Base-by-base conservation (phyloP, 1,284 basidiomycete species). In the Hortiboletus rubellus region DNA sequence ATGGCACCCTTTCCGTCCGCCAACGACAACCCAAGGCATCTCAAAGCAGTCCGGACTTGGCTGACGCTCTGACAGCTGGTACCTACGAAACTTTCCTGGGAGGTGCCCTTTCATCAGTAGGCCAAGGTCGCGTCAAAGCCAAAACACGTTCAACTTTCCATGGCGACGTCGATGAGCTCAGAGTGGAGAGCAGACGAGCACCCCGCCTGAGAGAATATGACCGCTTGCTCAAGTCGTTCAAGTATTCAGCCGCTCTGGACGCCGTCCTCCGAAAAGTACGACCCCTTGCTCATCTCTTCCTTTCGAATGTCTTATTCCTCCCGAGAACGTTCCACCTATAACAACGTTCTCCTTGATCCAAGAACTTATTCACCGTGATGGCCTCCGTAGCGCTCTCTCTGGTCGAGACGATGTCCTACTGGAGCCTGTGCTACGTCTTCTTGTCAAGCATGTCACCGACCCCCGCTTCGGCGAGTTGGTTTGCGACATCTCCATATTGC, bases 391-490 rank as follows among this genome's bases (percentile, higher is more conserved):
- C 63, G 96, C 97, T 1, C 80, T 99, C 6, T 82, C 89, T 0
- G 94, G 94, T 30, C 85, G 97, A 46, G 96, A 99, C 69, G 97
- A 99, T 69, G 89, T 98, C 31, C 83, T 96, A 5, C 79, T 99
- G 4, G 95, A 98, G 72, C 96, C 96, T 0, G 81, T 99, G 22
- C 80, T 99, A 10, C 81, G 87, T 2, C 84, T 98, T 51, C 80
- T 99, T 11, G 76, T 94, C 49, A 91, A 92, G 64, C 85, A 98
- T 71, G 83, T 97, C 48, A 81, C 88, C 3, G 95, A 98, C 73
- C 92, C 95, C 48, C 86, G 93, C 30, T 99, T 97, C 68, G 93
- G 94, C 36, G 87, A 91, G 62, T 80, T 94, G 70, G 94, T 91
- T 9, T 90, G 90, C 64, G 91, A 97, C 63, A 83, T 96, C 37